Evolutionary conservation across 2,329 filamentous ascomycete species (phyloP), one percentile per base, ranked within the genome.

Genomic region (Penicillium sp.): DNA sequence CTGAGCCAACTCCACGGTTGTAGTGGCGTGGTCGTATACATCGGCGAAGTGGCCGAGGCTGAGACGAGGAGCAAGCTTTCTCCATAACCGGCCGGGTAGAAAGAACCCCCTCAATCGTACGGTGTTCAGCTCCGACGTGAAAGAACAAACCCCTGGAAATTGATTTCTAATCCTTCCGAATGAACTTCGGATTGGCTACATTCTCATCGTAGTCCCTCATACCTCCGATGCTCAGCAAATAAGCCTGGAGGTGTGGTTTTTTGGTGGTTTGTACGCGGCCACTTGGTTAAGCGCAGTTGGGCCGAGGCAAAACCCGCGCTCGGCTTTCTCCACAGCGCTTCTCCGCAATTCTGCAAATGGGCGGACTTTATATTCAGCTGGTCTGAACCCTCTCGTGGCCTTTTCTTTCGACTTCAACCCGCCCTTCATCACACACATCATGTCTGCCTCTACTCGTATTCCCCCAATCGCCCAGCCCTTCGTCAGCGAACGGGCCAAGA

Each of bases 401-500:
- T 50, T 50, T 24, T 54, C 39, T 46, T 35, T 13, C 37, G 53
- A 52, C 39, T 49, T 27, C 43, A 47, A 35, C 19, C 60, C 44
- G 50, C 54, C 36, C 41, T 24, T 55, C n/a, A 46, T 39, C 39
- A 40, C 49, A 51, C 50, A 51, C 50, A 72, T 71, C 54, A 85
- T 86, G 66, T 83, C 83, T 60, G 78, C 78, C 53, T 79, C 77
- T 27, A 59, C 72, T 69, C 82, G 74, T 76, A 86, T 88, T 60
- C 86, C 86, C 43, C 75, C 78, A 56, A 83, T 88, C 66, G 85
- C 83, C 41, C 75, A 78, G 61, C 83, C 83, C 27, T 85, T 83
- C 75, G 91, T 97, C 66, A 96, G 91, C 79, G 92, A 96, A 60
- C 83, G 86, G 70, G 93, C 93, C 54, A 91, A 89, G 79, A 87